Conservation (phyloP, 129 eudicot species). For the Ambrosia trifida region DNA sequence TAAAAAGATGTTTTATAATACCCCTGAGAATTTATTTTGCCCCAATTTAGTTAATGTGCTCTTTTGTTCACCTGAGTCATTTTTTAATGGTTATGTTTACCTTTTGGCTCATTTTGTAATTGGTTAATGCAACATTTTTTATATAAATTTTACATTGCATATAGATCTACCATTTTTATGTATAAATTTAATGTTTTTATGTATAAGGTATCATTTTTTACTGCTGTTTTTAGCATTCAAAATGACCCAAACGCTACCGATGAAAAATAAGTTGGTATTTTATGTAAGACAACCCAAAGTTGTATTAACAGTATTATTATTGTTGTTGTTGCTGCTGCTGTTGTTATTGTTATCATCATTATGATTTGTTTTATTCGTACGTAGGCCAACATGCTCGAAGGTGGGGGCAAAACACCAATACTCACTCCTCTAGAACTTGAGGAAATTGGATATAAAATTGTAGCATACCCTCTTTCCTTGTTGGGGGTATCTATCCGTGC, state of each 20-base stretch:
- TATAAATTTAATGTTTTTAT: background rate
- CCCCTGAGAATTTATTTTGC: background rate
- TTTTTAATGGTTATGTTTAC: background rate
- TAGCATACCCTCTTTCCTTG: slow-evolving; percentile 91
- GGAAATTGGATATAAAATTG: slow-evolving; percentile 78
- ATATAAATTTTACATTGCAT: background rate
- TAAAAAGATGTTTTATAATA: background rate
- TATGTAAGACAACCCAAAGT: background rate
- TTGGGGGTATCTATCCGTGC: slow-evolving; percentile 90
- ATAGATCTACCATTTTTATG: background rate
- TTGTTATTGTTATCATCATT: background rate
- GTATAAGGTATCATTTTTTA: background rate
- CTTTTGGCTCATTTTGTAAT: background rate
- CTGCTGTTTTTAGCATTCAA: background rate
- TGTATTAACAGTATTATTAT: background rate
- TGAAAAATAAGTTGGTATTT: background rate
- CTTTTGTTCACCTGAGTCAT: background rate
- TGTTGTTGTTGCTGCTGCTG: too few relatives aligned
- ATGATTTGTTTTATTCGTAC: slow-evolving; percentile 8
- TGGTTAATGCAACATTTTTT: background rate
- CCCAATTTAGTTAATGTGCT: background rate
- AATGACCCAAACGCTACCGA: background rate
- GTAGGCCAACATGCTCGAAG: slow-evolving; percentile 99
- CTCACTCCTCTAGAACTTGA: slow-evolving; percentile 84
- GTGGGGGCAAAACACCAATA: slow-evolving; percentile 96